phyloP scores from a whole-genome alignment of 202 grass and related monocot genomes.

The Carex sylvatica region DNA sequence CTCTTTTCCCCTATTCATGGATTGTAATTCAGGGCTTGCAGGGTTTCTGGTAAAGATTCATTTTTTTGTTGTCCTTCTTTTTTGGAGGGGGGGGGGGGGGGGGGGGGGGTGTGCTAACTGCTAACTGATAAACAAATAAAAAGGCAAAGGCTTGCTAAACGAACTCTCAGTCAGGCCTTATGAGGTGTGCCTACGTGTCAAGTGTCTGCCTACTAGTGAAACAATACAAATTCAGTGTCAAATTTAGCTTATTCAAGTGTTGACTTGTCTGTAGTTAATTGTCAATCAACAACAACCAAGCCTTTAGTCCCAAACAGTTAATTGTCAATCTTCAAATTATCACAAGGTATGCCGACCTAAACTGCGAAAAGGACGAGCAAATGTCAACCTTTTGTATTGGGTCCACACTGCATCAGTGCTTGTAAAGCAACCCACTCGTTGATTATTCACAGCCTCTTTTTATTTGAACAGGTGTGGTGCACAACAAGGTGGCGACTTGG shows the following conservation, averaged over 20 bases:
- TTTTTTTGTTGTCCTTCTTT: too few species aligned
- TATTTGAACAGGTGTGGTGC: slow-evolving; percentile 60
- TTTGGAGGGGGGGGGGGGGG: too few species aligned
- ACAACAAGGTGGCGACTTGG: slow-evolving; percentile 76
- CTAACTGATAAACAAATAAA: too few species aligned
- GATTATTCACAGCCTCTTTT: not conserved
- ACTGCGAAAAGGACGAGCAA: not conserved
- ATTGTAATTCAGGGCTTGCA: too few species aligned
- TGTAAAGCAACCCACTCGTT: not conserved
- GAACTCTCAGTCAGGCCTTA: too few species aligned
- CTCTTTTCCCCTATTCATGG: too few species aligned
- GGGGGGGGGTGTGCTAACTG: too few species aligned
- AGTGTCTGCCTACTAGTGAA: not conserved
- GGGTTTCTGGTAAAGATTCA: too few species aligned
- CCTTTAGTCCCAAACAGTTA: too few species aligned
- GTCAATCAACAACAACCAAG: not conserved
- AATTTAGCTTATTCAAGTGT: not conserved
- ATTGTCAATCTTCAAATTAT: not conserved
- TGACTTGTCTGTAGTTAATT: not conserved
- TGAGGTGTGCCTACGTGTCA: not conserved
- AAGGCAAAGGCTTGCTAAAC: too few species aligned
- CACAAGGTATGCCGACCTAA: not conserved
- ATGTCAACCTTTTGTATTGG: not conserved
- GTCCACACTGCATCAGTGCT: not conserved
- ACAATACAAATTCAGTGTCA: not conserved